These are phyloP conservation scores for Phytophthora brassicae DNA, from an alignment of 352 stramenopile species.

Conservation along the genomic window DNA sequence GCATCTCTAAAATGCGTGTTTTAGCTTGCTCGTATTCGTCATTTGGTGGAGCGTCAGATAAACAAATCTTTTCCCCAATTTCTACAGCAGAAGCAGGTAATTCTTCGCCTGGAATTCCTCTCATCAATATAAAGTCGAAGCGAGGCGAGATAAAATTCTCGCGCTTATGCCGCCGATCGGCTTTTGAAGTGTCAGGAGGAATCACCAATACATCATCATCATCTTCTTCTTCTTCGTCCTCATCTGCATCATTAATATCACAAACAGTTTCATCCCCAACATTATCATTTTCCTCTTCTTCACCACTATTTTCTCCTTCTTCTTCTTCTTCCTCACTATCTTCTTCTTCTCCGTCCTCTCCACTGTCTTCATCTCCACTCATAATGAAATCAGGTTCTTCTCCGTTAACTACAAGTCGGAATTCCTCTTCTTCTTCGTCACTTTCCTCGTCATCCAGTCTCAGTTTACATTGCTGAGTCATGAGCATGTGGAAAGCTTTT, in stretches of 20 bases:
- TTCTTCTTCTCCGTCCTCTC: constrained; percentile 4
- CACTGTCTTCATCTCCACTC: constrained; percentile 7
- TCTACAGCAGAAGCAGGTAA: not conserved
- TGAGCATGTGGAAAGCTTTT: constrained; percentile 16
- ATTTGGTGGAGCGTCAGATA: constrained; percentile 7
- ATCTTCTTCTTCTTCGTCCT: not conserved
- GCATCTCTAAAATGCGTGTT: constrained; percentile 10
- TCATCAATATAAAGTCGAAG: constrained; percentile 17
- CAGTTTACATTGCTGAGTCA: constrained; percentile 15
- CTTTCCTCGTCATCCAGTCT: constrained; percentile 9
- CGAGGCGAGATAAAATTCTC: constrained; percentile 7
- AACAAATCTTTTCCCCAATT: constrained; percentile 8
- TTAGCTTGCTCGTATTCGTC: constrained; percentile 12
- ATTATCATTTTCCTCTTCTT: not conserved
- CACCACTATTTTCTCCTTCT: not conserved
- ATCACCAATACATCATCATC: constrained; percentile 11
- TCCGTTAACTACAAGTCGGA: not conserved
- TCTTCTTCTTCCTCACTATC: constrained; percentile 4
- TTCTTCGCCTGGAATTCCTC: not conserved
- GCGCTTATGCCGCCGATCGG: not conserved
- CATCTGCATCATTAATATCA: not conserved
- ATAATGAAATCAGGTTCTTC: constrained; percentile 5
- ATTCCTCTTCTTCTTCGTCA: constrained; percentile 18
- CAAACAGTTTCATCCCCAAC: not conserved
- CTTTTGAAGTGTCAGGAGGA: constrained; percentile 2